Evolutionary conservation across 192 early-diverging fungal species (phyloP).

Genomic region (Diversispora eburnea): DNA sequence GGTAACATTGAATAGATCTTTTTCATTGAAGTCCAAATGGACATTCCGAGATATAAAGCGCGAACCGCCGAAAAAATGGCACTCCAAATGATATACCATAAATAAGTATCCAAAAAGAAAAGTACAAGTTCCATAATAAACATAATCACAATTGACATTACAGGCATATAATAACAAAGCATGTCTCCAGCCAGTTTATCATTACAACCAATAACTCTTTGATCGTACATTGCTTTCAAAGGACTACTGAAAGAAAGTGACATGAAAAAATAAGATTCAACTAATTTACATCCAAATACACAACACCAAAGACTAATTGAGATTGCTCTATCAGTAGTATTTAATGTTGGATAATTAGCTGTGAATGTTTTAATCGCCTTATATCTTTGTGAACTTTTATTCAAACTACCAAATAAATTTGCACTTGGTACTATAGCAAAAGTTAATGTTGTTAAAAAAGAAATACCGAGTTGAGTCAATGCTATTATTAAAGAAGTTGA

Average conservation of each 20-base stretch:
- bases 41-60: constrained; percentile 74
- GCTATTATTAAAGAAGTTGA: constrained; percentile 57
- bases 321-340: constrained; percentile 59
- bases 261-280: constrained; percentile 83
- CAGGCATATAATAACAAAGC: constrained; percentile 65
- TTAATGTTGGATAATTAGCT: constrained; percentile 69
- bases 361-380: constrained; percentile 60
- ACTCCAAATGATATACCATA: constrained; percentile 88
- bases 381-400: constrained; percentile 38
- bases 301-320: constrained; percentile 69
- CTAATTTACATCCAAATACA: constrained; percentile 70
- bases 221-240: constrained; percentile 51
- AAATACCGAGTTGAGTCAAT: constrained; percentile 65
- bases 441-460: constrained; percentile 60
- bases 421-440: constrained; percentile 66
- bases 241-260: constrained; percentile 78
- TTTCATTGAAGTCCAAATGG: constrained; percentile 80
- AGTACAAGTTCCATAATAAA: constrained; percentile 70
- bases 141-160: constrained; percentile 69
- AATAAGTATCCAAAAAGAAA: constrained; percentile 81
- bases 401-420: constrained; percentile 46
- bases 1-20: constrained; percentile 75
- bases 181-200: constrained; percentile 53
- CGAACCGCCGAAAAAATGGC: constrained; percentile 73
- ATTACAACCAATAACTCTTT: constrained; percentile 52